These are phyloP conservation scores for Erucastrum elatum DNA, from an alignment of 345 rosid genomes.

Conservation along the genomic window DNA sequence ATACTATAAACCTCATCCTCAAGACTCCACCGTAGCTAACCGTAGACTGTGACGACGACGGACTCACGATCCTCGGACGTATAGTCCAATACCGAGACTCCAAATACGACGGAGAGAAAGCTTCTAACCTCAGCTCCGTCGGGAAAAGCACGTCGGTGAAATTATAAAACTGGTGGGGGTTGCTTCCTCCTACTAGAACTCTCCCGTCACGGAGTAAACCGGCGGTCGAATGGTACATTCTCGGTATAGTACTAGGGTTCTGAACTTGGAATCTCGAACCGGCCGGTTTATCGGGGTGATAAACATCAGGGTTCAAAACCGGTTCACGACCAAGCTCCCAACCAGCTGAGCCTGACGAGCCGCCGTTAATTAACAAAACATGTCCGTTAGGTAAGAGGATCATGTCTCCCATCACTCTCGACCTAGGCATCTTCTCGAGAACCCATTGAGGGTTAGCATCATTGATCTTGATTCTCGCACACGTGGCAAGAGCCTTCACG, in stretches of 20 bases:
- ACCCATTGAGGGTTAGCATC: constrained; percentile 48
- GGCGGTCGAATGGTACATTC: constrained; percentile 71
- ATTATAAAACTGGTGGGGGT: constrained; percentile 56
- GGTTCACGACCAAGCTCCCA: constrained; percentile 57
- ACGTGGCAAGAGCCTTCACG: constrained; percentile 42
- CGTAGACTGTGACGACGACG: constrained; percentile 26
- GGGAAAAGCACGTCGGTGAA: constrained; percentile 58
- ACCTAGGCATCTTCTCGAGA: constrained; percentile 61
- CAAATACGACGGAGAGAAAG: constrained; percentile 60
- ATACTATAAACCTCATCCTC: constrained; percentile 43
- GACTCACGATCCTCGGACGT: constrained; percentile 47
- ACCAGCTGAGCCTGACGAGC: constrained; percentile 49
- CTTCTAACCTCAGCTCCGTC: constrained; percentile 62
- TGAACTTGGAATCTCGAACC: constrained; percentile 45
- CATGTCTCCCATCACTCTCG: constrained; percentile 72
- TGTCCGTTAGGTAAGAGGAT: constrained; percentile 59
- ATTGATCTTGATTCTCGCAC: constrained; percentile 51
- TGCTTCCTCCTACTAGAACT: constrained; percentile 64
- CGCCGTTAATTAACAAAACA: constrained; percentile 62
- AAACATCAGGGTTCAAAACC: constrained; percentile 43
- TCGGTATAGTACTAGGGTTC: constrained; percentile 49
- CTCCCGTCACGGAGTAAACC: constrained; percentile 63
- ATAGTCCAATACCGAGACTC: constrained; percentile 30
- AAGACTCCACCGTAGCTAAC: constrained; percentile 35
- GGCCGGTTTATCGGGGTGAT: constrained; percentile 43